Evolutionary conservation across 495 filamentous ascomycete species (phyloP).

Genomic region (Aspergillus sclerotiicarbonarius): DNA sequence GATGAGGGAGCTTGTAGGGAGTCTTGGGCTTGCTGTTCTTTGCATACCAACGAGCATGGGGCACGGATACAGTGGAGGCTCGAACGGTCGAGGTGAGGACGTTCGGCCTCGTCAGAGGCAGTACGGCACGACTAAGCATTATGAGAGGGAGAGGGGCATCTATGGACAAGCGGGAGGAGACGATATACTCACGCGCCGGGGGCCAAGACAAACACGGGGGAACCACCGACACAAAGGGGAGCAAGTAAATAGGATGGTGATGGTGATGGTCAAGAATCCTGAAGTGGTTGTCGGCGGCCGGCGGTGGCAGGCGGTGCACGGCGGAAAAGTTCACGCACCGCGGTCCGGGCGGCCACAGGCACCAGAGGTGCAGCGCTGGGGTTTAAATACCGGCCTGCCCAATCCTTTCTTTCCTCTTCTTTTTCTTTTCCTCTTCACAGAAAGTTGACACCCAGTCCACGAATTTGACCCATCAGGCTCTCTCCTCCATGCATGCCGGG

Average conservation of each 20-base stretch:
- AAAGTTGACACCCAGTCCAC: constrained; percentile 65
- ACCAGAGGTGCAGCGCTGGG: constrained; percentile 25
- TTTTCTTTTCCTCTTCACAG: constrained; percentile 27
- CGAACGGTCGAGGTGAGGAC: constrained; percentile 39
- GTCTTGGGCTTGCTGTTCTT: constrained; percentile 46
- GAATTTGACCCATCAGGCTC: constrained; percentile 63
- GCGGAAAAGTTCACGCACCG: constrained; percentile 7
- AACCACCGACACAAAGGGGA: neutral
- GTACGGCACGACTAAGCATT: constrained; percentile 48
- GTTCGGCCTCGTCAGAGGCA: constrained; percentile 47
- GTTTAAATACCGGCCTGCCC: constrained; percentile 17
- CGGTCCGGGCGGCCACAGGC: constrained; percentile 22
- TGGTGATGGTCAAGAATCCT: neutral
- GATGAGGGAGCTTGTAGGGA: constrained; percentile 44
- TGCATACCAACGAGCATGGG: constrained; percentile 46
- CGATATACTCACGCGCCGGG: constrained; percentile 31
- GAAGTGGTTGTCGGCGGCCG: neutral
- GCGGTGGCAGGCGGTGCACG: neutral
- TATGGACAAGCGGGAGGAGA: constrained; percentile 11
- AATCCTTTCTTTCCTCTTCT: constrained; percentile 30
- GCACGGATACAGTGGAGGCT: constrained; percentile 30
- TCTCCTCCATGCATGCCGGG: constrained; percentile 48
- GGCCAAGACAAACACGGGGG: neutral
- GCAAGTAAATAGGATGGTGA: neutral
- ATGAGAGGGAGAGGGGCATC: constrained; percentile 12